Evolutionary conservation across 2,329 filamentous ascomycete genomes (phyloP).

Genomic region (Aspergillus carbonarius): DNA sequence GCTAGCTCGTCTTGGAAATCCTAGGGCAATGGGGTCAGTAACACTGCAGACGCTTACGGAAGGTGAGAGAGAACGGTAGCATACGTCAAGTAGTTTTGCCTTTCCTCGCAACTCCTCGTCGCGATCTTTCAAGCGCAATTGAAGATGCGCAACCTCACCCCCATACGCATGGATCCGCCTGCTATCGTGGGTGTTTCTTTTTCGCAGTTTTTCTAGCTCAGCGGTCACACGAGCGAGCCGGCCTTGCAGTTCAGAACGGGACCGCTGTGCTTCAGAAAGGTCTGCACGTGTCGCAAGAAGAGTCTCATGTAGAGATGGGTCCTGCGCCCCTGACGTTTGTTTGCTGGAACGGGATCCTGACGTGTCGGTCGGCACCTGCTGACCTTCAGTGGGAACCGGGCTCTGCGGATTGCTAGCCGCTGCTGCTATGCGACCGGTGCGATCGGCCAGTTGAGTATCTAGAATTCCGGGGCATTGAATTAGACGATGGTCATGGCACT

Average conservation of each 20-base stretch:
- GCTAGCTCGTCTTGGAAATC: conserved; percentile 93
- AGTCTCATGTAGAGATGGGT: conserved; percentile 32
- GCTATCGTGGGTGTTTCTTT: conserved; percentile 59
- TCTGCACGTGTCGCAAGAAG: conserved; percentile 57
- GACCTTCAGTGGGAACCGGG: conserved; percentile 21
- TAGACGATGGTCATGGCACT: not conserved
- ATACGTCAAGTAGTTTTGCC: conserved; percentile 74
- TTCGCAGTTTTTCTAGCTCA: conserved; percentile 64
- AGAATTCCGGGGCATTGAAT: not conserved
- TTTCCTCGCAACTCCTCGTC: conserved; percentile 86
- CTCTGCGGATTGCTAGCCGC: conserved; percentile 28
- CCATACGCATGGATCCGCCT: conserved; percentile 63
- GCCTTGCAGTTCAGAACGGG: conserved; percentile 66
- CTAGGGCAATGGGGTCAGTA: conserved; percentile 37
- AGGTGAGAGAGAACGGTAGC: not conserved
- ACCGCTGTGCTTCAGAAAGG: conserved; percentile 72
- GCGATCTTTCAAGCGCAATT: conserved; percentile 70
- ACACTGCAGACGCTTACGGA: not conserved
- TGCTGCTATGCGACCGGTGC: conserved; percentile 56
- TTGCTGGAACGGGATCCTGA: conserved; percentile 31
- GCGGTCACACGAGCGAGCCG: conserved; percentile 62
- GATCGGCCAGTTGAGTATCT: conserved; percentile 68
- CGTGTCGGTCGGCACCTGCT: conserved; percentile 27
- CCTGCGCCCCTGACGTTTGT: conserved; percentile 22
- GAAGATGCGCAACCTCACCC: conserved; percentile 60